These are phyloP conservation scores for Plasmodium blacklocki DNA, from an alignment of 169 alveolate genomes.

Conservation along the genomic window DNA sequence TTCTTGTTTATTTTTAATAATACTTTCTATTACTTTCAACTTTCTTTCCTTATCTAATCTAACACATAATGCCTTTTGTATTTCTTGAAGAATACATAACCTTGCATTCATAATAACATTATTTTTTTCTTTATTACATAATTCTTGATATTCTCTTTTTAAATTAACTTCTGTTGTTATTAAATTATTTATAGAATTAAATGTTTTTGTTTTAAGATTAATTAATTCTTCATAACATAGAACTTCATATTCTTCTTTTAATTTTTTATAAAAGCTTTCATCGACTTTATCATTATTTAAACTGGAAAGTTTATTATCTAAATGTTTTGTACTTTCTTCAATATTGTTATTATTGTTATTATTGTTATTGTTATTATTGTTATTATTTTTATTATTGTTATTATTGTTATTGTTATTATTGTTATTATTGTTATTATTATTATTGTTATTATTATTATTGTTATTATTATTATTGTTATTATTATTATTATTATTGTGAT, in stretches of 20 bases:
- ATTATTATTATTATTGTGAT: background rate
- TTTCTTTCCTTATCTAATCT: slow-evolving; percentile 72
- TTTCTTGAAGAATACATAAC: slow-evolving; percentile 63
- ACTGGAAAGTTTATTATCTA: slow-evolving; percentile 48
- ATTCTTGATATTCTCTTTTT: slow-evolving; percentile 72
- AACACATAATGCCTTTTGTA: slow-evolving; percentile 61
- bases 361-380: background rate
- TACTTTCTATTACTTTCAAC: slow-evolving; percentile 48
- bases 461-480: background rate
- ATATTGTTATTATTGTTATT: slow-evolving; percentile 6
- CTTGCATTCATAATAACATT: slow-evolving; percentile 69
- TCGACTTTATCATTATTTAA: slow-evolving; percentile 52
- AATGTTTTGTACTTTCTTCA: slow-evolving; percentile 12
- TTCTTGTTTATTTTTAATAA: slow-evolving; percentile 37
- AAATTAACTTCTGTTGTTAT: slow-evolving; percentile 54
- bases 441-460: background rate
- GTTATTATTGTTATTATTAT: background rate
- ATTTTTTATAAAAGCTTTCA: slow-evolving; percentile 71
- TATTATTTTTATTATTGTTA: background rate
- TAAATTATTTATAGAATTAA: slow-evolving; percentile 59
- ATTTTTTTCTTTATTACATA: slow-evolving; percentile 56
- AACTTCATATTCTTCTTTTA: slow-evolving; percentile 68
- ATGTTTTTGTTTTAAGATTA: slow-evolving; percentile 53
- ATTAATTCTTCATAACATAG: slow-evolving; percentile 31
- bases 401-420: background rate